Conservation (phyloP, 2,329 filamentous ascomycete genomes). For the Colletotrichum higginsianum region DNA sequence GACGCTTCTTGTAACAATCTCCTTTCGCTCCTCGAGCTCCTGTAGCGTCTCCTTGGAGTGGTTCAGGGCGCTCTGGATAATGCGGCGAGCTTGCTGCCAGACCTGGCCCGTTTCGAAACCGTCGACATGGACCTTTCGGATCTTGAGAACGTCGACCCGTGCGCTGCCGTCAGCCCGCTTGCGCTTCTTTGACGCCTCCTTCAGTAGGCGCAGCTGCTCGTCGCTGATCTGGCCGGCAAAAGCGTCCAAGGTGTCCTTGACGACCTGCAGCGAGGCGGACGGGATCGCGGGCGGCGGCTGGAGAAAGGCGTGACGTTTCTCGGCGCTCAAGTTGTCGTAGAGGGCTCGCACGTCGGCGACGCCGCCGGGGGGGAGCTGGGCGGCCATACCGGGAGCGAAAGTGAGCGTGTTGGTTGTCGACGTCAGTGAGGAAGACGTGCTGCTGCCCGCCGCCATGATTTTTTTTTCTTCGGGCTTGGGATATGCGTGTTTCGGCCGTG, state of each 20-base stretch:
- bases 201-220: slow-evolving; percentile 78
- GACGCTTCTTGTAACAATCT: slow-evolving; percentile 57
- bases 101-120: slow-evolving; percentile 92
- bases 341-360: slow-evolving; percentile 63
- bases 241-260: slow-evolving; percentile 85
- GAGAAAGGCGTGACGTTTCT: slow-evolving; percentile 81
- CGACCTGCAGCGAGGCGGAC: slow-evolving; percentile 78
- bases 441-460: slow-evolving; percentile 52
- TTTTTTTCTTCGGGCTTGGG: slow-evolving; percentile 18
- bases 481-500: slow-evolving; percentile 32
- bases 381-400: slow-evolving; percentile 61
- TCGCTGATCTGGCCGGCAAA: slow-evolving; percentile 82
- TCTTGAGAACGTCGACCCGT: slow-evolving; percentile 73
- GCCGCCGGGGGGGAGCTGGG: slow-evolving; percentile 46
- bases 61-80: slow-evolving; percentile 73
- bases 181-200: slow-evolving; percentile 80
- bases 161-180: slow-evolving; percentile 72
- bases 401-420: slow-evolving; percentile 72
- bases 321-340: slow-evolving; percentile 69
- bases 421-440: slow-evolving; percentile 72
- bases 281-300: slow-evolving; percentile 78
- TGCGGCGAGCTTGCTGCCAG: slow-evolving; percentile 92
- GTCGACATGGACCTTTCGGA: slow-evolving; percentile 87
- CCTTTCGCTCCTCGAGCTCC: slow-evolving; percentile 62
- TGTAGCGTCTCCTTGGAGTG: slow-evolving; percentile 64